Evolutionary conservation across 306 rosid genomes (phyloP), one percentile per base, ranked within the genome.

Genomic region (Pachyrhizus erosus): DNA sequence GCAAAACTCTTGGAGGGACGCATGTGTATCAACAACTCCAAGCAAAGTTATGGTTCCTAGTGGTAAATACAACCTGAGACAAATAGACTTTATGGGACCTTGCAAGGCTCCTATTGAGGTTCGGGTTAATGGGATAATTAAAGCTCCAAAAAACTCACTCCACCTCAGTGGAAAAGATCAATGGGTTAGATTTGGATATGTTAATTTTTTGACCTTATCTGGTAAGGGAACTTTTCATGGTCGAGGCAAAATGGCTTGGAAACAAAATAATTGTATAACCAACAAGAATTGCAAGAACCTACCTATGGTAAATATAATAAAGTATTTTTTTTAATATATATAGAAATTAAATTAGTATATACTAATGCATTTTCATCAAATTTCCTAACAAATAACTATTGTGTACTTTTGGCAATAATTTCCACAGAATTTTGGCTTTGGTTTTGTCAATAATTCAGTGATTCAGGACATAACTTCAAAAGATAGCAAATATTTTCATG

Each of bases 401-500:
- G 1, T 55, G 29, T 17, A 21, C 5, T 27, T 26, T 18, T 29
- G 33, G 1, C 2, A 62, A 5, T 48, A 15, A 27, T 73, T 51
- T 2, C 7, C 5, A 9, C 77, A 72, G 45, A 72, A 72, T 27
- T 9, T 72, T 3, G 77, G 62, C 1, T 72, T 72, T 49, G 17
- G 43, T n/a, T 72, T 72, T 20, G 14, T 72, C 10, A 49, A 72
- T n/a, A 72, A 72, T 51, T 72, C 45, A n/a, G 13, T 72, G 0
- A 72, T 72, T 55, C 10, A 4, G 5, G 77, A 29, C 43, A 49
- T 72, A 27, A 72, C 77, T 49, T 72, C 77, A 0, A 72, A 72
- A n/a, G 77, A 72, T n/a, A 72, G 77, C 29, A 73, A 73, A 73
- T 10, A 31, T 31, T 73, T 73, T 52, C 78, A 73, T 73, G 67